Conservation (phyloP, 768 basidiomycete species). For the Cystofilobasidium bisporidii region DNA sequence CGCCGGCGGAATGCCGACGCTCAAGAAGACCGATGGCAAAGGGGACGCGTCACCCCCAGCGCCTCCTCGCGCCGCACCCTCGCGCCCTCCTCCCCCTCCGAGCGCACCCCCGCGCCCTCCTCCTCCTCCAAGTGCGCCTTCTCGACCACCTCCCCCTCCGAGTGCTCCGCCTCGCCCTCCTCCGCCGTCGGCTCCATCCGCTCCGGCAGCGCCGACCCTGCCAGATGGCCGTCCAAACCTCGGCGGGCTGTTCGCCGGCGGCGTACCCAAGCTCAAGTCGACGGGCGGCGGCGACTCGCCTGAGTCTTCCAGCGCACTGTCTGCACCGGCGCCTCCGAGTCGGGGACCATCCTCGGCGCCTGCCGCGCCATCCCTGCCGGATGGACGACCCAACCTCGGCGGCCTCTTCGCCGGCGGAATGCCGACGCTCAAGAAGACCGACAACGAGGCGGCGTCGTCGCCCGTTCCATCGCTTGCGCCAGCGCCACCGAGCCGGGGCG, state of each 20-base stretch:
- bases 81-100: constrained; percentile 1
- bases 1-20: constrained; percentile 22
- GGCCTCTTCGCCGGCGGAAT: constrained; percentile 83
- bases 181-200: constrained; percentile 1
- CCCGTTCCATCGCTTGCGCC: no score
- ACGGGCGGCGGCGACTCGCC: constrained; percentile 45
- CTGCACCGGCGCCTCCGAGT: not conserved
- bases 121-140: not conserved
- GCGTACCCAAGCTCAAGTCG: constrained; percentile 79
- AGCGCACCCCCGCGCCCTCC: not conserved
- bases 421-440: constrained; percentile 67
- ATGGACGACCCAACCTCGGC: constrained; percentile 69
- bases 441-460: no score
- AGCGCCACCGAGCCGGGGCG: not conserved
- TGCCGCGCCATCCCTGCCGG: constrained; percentile 34
- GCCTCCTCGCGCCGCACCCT: not conserved
- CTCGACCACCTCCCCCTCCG: not conserved
- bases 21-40: not conserved
- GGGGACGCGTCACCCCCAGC: not conserved
- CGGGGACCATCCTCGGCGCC: constrained; percentile 30
- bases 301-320: not conserved
- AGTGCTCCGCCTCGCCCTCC: not conserved
- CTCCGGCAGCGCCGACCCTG: not conserved
- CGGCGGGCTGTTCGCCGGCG: constrained; percentile 76
- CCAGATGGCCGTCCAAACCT: constrained; percentile 61